These are phyloP conservation scores for Pulveroboletus sp. DNA, from an alignment of 768 basidiomycete genomes.

Conservation along the genomic window DNA sequence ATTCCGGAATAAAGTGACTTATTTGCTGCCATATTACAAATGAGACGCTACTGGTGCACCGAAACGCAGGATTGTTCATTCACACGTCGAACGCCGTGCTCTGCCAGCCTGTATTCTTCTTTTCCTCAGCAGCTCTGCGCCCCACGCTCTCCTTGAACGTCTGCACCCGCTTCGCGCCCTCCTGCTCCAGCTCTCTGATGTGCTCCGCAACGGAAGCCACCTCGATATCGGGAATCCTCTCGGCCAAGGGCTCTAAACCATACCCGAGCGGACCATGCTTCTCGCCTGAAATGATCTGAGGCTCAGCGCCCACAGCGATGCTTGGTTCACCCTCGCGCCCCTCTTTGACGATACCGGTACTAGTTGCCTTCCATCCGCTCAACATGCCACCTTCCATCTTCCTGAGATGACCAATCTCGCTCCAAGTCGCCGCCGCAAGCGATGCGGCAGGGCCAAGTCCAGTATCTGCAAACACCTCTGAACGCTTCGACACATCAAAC, in stretches of 20 bases:
- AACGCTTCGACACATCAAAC: constrained; percentile 56
- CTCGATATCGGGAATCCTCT: constrained; percentile 6
- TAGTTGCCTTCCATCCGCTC: constrained; percentile 52
- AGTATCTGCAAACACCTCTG: constrained; percentile 63
- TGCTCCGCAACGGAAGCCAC: constrained; percentile 30
- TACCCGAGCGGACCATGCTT: constrained; percentile 67
- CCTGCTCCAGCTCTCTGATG: constrained; percentile 30
- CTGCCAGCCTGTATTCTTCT: constrained; percentile 42
- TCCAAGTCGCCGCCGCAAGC: constrained; percentile 63
- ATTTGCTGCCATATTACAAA: no score
- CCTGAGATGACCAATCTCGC: constrained; percentile 60
- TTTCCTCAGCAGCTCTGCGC: constrained; percentile 40
- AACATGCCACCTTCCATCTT: constrained; percentile 34
- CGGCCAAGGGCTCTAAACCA: constrained; percentile 37
- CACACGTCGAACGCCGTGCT: constrained; percentile 46
- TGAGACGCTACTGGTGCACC: no score
- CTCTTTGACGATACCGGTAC: constrained; percentile 62
- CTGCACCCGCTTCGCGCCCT: constrained; percentile 35
- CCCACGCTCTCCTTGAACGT: constrained; percentile 46
- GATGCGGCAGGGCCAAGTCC: constrained; percentile 50
- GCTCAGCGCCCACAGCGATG: constrained; percentile 71
- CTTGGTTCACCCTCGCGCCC: constrained; percentile 32
- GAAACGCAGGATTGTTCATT: no score
- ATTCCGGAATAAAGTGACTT: no score
- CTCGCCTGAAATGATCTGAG: constrained; percentile 66